A percentile compares a stretch with the other conserved stretches of the same genome.
These are phyloP conservation scores for Raffaelea ambrosiae DNA, from an alignment of 2,329 filamentous ascomycete species.

Conservation along the genomic window DNA sequence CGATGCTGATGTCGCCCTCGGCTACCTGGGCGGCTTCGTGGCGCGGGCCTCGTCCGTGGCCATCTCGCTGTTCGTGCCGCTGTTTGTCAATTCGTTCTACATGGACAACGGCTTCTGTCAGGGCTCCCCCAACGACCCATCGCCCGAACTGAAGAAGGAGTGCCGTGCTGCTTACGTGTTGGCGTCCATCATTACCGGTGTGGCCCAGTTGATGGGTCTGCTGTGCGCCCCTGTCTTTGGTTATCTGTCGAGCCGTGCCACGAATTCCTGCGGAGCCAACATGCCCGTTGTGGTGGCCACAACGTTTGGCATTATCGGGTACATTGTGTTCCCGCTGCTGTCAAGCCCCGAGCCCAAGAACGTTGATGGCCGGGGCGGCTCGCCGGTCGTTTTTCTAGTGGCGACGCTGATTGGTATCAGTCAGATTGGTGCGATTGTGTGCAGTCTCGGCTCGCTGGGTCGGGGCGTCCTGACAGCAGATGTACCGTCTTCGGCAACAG, in stretches of 20 bases:
- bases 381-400: slow-evolving; percentile 61
- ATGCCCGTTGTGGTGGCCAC: slow-evolving; percentile 66
- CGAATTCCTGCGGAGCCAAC: slow-evolving; percentile 48
- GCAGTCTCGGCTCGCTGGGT: slow-evolving; percentile 81
- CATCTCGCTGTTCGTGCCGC: slow-evolving; percentile 88
- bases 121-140: slow-evolving; percentile 53
- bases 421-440: slow-evolving; percentile 95
- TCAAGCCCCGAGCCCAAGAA: slow-evolving; percentile 65
- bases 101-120: slow-evolving; percentile 72
- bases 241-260: slow-evolving; percentile 54
- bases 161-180: slow-evolving; percentile 84
- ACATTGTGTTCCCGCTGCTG: slow-evolving; percentile 66
- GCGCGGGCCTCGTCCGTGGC: slow-evolving; percentile 90
- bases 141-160: slow-evolving; percentile 70
- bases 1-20: slow-evolving; percentile 72
- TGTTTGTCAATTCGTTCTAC: slow-evolving; percentile 89
- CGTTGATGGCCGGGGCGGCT: slow-evolving; percentile 57
- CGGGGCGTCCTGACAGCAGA: slow-evolving; percentile 61
- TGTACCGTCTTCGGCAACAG: slow-evolving; percentile 14
- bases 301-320: slow-evolving; percentile 67
- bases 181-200: slow-evolving; percentile 77
- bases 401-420: slow-evolving; percentile 79
- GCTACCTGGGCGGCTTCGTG: slow-evolving; percentile 90
- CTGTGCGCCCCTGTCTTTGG: slow-evolving; percentile 82
- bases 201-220: slow-evolving; percentile 79